Evolutionary conservation across 2,329 filamentous ascomycete species (phyloP).

Genomic region (Bipolaris cookei): DNA sequence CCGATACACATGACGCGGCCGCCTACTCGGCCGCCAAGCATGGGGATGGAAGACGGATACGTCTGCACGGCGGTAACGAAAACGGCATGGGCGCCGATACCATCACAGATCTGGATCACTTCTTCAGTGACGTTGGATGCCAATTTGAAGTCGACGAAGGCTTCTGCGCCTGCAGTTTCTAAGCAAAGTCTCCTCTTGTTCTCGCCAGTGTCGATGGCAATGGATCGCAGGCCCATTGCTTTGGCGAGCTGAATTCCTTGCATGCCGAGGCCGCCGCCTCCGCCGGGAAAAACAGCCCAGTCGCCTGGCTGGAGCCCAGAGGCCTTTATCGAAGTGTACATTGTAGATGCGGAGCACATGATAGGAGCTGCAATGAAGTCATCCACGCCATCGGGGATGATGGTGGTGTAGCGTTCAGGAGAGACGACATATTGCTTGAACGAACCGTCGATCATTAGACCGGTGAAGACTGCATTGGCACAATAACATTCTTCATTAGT

Average conservation of each 20-base stretch:
- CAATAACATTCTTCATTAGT: constrained; percentile 50
- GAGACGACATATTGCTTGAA: constrained; percentile 66
- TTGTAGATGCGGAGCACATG: constrained; percentile 66
- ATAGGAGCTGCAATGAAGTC: constrained; percentile 64
- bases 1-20: constrained; percentile 62
- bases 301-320: constrained; percentile 58
- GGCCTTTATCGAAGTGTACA: constrained; percentile 63
- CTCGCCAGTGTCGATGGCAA: constrained; percentile 47
- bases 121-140: constrained; percentile 41
- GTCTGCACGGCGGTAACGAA: constrained; percentile 48
- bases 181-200: constrained; percentile 29
- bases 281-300: constrained; percentile 63
- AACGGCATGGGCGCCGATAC: constrained; percentile 49
- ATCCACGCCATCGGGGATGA: constrained; percentile 62
- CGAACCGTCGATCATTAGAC: constrained; percentile 47
- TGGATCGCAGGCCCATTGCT: constrained; percentile 47
- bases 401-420: constrained; percentile 61
- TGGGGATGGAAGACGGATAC: constrained; percentile 36
- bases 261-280: constrained; percentile 63
- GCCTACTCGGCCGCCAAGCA: constrained; percentile 57
- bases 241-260: constrained; percentile 60
- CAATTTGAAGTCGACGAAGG: constrained; percentile 49
- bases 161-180: constrained; percentile 43
- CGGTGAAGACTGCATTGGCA: constrained; percentile 34
- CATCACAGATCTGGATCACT: constrained; percentile 42